phyloP scores from a whole-genome alignment of 2,329 filamentous ascomycete species.

The Colletotrichum theobromicola region DNA sequence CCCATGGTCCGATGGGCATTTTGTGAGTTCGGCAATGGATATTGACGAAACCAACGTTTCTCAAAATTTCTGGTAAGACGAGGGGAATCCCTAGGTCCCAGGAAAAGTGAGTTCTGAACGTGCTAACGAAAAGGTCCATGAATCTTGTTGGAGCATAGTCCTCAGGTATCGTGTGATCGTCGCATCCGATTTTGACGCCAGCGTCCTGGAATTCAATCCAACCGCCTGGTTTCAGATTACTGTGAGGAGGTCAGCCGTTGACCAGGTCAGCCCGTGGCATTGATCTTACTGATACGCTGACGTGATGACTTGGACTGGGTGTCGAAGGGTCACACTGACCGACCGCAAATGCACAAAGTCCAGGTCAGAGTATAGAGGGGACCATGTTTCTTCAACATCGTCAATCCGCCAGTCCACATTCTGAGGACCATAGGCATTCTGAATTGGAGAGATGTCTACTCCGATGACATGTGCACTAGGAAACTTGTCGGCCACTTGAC shows the following conservation, averaged over 20 bases:
- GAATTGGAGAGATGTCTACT: constrained; percentile 49
- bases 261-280: background rate
- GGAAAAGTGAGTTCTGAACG: constrained; percentile 35
- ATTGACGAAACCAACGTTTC: constrained; percentile 39
- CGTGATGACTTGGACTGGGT: constrained; percentile 54
- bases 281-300: constrained; percentile 48
- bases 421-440: constrained; percentile 54
- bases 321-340: constrained; percentile 53
- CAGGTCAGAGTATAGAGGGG: constrained; percentile 40
- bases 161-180: constrained; percentile 30
- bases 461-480: constrained; percentile 52
- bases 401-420: constrained; percentile 60
- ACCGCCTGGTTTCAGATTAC: constrained; percentile 40
- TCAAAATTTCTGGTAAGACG: constrained; percentile 32
- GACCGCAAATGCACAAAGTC: constrained; percentile 61
- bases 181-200: constrained; percentile 33
- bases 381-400: constrained; percentile 45
- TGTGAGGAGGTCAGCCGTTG: constrained; percentile 23
- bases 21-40: constrained; percentile 31
- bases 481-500: constrained; percentile 48
- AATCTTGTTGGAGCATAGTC: constrained; percentile 25
- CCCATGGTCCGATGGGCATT: constrained; percentile 44
- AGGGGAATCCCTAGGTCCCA: constrained; percentile 38
- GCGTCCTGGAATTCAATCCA: constrained; percentile 46
- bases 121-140: constrained; percentile 35